phyloP scores from a whole-genome alignment of 2,329 filamentous ascomycete genomes.

The Myriosclerotinia curreyana region DNA sequence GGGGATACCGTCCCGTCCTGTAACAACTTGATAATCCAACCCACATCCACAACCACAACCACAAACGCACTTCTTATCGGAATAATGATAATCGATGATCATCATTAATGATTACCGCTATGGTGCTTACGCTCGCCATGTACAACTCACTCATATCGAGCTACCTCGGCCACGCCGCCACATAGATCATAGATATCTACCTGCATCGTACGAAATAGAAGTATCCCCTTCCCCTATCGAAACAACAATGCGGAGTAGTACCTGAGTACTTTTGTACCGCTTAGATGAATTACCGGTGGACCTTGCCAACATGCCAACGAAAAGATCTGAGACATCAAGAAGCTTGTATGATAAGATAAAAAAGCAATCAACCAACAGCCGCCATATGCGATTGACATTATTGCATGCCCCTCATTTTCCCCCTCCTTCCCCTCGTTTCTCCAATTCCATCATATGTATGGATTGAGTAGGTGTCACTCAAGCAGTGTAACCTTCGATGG shows the following conservation, averaged over 20 bases:
- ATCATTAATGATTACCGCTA: constrained; percentile 4
- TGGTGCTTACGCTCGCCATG: constrained; percentile 12
- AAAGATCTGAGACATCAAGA: constrained; percentile 15
- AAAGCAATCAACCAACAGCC: constrained; percentile 3
- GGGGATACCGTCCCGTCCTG: constrained; percentile 4
- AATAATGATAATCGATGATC: not conserved
- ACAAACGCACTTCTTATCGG: constrained; percentile 12
- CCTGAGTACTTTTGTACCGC: not conserved
- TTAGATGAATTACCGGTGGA: constrained; percentile 1
- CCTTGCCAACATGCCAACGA: constrained; percentile 13
- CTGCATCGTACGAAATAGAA: constrained; percentile 8
- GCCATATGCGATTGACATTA: constrained; percentile 19
- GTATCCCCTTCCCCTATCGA: not conserved
- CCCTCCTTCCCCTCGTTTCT: constrained; percentile 19
- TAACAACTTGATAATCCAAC: too few species aligned
- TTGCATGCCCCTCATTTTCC: constrained; percentile 11
- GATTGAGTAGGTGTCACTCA: constrained; percentile 4
- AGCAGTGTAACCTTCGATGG: constrained; percentile 12
- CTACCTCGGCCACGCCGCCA: too few species aligned
- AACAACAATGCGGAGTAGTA: not conserved
- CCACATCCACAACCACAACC: not conserved
- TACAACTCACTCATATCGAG: not conserved
- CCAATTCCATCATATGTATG: constrained; percentile 11
- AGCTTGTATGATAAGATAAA: constrained; percentile 9
- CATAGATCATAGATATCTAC: constrained; percentile 6